Percentiles rank a stretch among this genome's conserved stretches.
phyloP scores from a whole-genome alignment of 495 filamentous ascomycete species.

The Xylaria palmicola region DNA sequence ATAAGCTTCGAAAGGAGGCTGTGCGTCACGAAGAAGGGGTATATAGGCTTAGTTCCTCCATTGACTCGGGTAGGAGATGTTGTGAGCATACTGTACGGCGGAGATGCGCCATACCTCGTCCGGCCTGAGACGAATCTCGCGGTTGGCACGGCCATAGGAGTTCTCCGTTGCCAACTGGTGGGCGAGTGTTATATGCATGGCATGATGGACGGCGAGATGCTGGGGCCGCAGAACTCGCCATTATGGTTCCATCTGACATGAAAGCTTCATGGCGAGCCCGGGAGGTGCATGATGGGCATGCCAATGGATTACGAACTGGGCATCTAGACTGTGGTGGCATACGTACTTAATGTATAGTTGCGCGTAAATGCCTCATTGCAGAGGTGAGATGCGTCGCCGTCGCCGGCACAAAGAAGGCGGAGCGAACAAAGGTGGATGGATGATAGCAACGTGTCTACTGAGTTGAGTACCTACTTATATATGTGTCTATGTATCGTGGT shows the following conservation, averaged over 20 bases:
- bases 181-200: constrained; percentile 33
- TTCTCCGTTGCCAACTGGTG: constrained; percentile 15
- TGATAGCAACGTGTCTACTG: too few relatives aligned
- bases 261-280: not conserved
- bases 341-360: not conserved
- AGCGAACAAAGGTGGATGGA: not conserved
- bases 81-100: constrained; percentile 15
- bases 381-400: too few relatives aligned
- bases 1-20: constrained; percentile 5
- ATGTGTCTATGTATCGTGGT: too few relatives aligned
- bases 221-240: not conserved
- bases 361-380: too few relatives aligned
- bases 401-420: not conserved
- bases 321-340: not conserved
- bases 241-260: constrained; percentile 9
- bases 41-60: constrained; percentile 14
- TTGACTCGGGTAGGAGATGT: constrained; percentile 15
- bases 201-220: constrained; percentile 28
- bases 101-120: constrained; percentile 14
- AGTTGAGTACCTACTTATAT: too few relatives aligned
- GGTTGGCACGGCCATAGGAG: not conserved
- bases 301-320: not conserved
- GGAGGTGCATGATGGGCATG: not conserved
- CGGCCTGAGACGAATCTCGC: not conserved
- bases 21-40: constrained; percentile 18